Conservation (phyloP, 495 filamentous ascomycete species). For the Lasiosphaeria miniovina region DNA sequence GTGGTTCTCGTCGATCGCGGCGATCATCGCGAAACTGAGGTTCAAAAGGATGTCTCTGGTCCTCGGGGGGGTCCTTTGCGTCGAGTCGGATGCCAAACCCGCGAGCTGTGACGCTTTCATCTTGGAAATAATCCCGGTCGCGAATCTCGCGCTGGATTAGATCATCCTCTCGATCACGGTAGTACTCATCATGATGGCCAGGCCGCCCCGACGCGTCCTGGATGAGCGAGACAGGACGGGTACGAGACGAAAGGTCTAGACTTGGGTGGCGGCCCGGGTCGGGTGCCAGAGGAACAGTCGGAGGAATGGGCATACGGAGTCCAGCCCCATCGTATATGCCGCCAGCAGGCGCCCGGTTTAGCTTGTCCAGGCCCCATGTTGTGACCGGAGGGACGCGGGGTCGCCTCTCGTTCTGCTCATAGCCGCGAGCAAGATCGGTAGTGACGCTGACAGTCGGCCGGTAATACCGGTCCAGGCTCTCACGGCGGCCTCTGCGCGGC, state of each 20-base stretch:
- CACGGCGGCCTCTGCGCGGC: conserved; percentile 42
- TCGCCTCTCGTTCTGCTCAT: conserved; percentile 34
- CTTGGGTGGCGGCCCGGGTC: conserved; percentile 30
- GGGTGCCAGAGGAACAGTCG: conserved; percentile 34
- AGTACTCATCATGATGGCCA: conserved; percentile 42
- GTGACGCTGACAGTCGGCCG: conserved; percentile 63
- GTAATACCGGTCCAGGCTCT: conserved; percentile 55
- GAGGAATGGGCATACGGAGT: conserved; percentile 43
- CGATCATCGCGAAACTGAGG: conserved; percentile 27
- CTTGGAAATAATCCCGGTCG: conserved; percentile 33
- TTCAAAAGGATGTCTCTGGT: conserved; percentile 26
- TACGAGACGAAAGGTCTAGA: conserved; percentile 23
- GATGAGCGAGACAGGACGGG: conserved; percentile 47
- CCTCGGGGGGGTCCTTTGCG: conserved; percentile 25
- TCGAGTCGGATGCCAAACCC: conserved; percentile 48
- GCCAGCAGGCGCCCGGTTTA: conserved; percentile 37
- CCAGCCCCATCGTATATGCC: conserved; percentile 45
- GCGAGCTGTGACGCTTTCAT: conserved; percentile 36
- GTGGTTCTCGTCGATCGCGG: conserved; percentile 31
- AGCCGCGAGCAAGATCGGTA: conserved; percentile 50
- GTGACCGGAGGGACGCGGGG: conserved; percentile 59
- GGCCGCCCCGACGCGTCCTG: conserved; percentile 38
- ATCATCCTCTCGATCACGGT: conserved; percentile 41
- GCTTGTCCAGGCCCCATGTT: conserved; percentile 60
- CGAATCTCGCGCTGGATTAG: conserved; percentile 29